Evolutionary conservation across 768 basidiomycete species (phyloP).

Genomic region (Kwoniella sp.): DNA sequence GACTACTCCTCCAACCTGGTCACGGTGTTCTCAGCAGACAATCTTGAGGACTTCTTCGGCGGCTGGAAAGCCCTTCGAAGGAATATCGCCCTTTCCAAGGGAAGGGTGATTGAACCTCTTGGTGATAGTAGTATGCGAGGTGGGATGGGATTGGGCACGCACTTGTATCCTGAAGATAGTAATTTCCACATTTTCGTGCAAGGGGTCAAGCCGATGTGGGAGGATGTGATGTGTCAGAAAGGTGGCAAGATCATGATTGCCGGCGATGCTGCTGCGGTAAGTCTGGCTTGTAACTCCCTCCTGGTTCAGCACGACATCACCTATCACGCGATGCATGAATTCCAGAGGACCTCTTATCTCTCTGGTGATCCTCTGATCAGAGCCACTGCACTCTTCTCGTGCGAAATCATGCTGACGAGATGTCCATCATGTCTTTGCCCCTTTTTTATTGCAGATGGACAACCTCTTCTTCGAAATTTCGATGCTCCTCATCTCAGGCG

Average conservation of each 20-base stretch:
- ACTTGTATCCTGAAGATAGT: slow-evolving; percentile 29
- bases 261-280: slow-evolving; percentile 19
- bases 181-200: slow-evolving; percentile 45
- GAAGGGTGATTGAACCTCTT: slow-evolving; percentile 24
- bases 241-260: slow-evolving; percentile 46
- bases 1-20: slow-evolving; percentile 37
- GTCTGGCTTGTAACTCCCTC: too few relatives aligned
- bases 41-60: slow-evolving; percentile 36
- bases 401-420: slow-evolving; percentile 7
- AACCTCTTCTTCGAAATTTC: slow-evolving; percentile 37
- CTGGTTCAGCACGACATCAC: too few relatives aligned
- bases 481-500: slow-evolving; percentile 27
- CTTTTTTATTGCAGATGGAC: slow-evolving; percentile 43
- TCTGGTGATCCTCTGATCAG: too few relatives aligned
- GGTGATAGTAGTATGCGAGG: slow-evolving; percentile 17
- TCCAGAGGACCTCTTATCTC: too few relatives aligned
- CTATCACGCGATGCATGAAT: too few relatives aligned
- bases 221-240: slow-evolving; percentile 40
- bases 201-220: slow-evolving; percentile 48
- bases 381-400: background rate
- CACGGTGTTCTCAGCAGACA: slow-evolving; percentile 29
- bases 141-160: slow-evolving; percentile 30
- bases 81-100: slow-evolving; percentile 27
- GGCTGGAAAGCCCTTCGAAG: slow-evolving; percentile 41
- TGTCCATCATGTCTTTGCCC: background rate